phyloP scores from a whole-genome alignment of 2,329 filamentous ascomycete genomes.

The Fusarium floridanum region DNA sequence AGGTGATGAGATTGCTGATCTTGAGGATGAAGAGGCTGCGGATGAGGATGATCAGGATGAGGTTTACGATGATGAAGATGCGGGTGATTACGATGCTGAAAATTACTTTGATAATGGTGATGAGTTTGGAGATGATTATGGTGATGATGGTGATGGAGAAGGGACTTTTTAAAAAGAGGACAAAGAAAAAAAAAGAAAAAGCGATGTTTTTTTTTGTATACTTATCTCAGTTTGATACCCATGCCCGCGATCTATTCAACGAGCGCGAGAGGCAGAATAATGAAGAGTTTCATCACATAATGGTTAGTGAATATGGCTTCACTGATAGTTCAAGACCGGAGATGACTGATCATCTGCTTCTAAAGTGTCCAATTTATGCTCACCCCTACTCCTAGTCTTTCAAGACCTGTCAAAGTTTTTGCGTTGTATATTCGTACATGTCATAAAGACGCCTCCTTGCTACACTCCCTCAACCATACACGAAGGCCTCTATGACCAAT shows the following conservation, averaged over 20 bases:
- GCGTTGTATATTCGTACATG: constrained; percentile 46
- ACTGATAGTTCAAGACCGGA: too few relatives aligned
- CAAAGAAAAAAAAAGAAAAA: neutral
- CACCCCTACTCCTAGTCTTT: constrained; percentile 7
- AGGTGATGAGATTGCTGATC: constrained; percentile 61
- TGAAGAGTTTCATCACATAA: constrained; percentile 34
- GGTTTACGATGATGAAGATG: constrained; percentile 69
- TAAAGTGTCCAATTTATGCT: neutral
- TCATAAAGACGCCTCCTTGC: constrained; percentile 34
- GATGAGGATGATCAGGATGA: constrained; percentile 63
- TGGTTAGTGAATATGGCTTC: too few relatives aligned
- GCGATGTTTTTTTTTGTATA: constrained; percentile 32
- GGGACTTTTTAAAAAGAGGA: constrained; percentile 50
- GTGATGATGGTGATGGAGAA: constrained; percentile 64
- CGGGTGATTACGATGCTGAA: constrained; percentile 72
- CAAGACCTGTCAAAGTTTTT: constrained; percentile 3
- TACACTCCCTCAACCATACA: neutral
- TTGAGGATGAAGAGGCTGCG: constrained; percentile 64
- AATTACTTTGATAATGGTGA: constrained; percentile 71
- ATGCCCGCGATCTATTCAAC: constrained; percentile 27
- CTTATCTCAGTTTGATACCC: constrained; percentile 46
- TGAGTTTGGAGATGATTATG: constrained; percentile 66
- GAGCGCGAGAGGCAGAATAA: constrained; percentile 42
- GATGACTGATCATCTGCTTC: neutral
- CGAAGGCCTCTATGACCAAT: constrained; percentile 6